Evolutionary conservation across 2,329 filamentous ascomycete species (phyloP).

Genomic region (Ophiocordyceps camponoti-rufipedis): DNA sequence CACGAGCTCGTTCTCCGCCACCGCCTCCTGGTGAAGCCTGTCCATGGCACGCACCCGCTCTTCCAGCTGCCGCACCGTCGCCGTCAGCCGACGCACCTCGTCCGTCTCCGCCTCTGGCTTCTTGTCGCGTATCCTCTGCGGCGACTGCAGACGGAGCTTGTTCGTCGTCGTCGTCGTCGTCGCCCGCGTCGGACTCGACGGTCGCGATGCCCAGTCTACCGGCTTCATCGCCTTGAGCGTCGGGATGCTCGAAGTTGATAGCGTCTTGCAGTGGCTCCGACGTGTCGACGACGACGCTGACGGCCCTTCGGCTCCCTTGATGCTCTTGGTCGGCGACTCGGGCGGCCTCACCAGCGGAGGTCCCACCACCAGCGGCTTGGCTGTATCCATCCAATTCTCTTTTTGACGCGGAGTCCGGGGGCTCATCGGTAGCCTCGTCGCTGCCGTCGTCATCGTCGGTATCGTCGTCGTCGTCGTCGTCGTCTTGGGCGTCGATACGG

Average conservation of each 20-base stretch:
- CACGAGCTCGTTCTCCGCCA: slow-evolving; percentile 79
- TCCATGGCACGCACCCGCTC: slow-evolving; percentile 60
- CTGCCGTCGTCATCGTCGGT: too few species aligned
- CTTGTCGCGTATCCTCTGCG: slow-evolving; percentile 66
- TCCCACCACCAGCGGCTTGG: slow-evolving; percentile 1
- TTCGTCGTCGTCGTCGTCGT: slow-evolving; percentile 15
- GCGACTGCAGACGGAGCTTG: slow-evolving; percentile 50
- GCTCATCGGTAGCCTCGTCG: slow-evolving; percentile 29
- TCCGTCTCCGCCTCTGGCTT: slow-evolving; percentile 49
- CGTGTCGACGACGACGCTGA: slow-evolving; percentile 10
- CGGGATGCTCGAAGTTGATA: slow-evolving; percentile 36
- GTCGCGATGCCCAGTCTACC: slow-evolving; percentile 8
- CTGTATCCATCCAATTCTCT: slow-evolving; percentile 14
- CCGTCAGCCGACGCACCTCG: slow-evolving; percentile 20
- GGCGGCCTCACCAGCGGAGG: slow-evolving; percentile 1
- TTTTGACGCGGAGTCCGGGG: slow-evolving; percentile 30
- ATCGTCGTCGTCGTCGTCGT: slow-evolving; percentile 19
- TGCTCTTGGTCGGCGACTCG: slow-evolving; percentile 4
- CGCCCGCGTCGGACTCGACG: slow-evolving; percentile 10
- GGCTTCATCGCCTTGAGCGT: slow-evolving; percentile 25
- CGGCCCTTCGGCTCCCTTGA: slow-evolving; percentile 4
- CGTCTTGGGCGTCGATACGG: slow-evolving; percentile 18
- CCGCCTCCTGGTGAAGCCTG: slow-evolving; percentile 72
- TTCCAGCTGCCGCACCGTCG: slow-evolving; percentile 49
- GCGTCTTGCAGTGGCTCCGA: slow-evolving; percentile 25